These are phyloP conservation scores for Butyriboletus loyo DNA, from an alignment of 768 basidiomycete species.

Conservation along the genomic window DNA sequence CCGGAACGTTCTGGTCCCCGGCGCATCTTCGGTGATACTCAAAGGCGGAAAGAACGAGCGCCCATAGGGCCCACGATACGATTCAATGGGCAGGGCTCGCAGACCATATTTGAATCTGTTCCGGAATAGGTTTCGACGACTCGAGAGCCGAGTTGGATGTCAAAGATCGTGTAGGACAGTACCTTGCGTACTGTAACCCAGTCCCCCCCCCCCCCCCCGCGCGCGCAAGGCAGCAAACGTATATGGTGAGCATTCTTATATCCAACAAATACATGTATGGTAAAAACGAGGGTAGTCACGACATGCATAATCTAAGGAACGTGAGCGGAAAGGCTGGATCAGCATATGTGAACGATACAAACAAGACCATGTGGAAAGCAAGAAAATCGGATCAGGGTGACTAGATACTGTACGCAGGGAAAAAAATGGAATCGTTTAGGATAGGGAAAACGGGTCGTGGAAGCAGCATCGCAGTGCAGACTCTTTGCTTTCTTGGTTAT, in stretches of 20 bases:
- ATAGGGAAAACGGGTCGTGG: background rate
- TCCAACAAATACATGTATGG: constrained; percentile 16
- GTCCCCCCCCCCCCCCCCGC: no score
- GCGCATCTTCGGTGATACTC: no score
- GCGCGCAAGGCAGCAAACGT: background rate
- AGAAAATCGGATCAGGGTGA: constrained; percentile 6
- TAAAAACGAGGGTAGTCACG: constrained; percentile 15
- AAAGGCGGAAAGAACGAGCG: no score
- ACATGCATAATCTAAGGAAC: constrained; percentile 10
- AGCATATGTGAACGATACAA: constrained; percentile 14
- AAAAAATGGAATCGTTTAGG: background rate
- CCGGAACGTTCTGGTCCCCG: no score
- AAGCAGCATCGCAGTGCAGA: background rate
- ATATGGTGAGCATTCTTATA: background rate
- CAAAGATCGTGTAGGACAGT: no score
- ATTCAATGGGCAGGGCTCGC: no score
- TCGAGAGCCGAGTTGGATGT: no score
- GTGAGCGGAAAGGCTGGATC: background rate
- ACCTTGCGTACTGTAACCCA: no score
- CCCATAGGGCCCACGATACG: no score
- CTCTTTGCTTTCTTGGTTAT: background rate
- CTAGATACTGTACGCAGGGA: constrained; percentile 2
- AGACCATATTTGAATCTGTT: no score
- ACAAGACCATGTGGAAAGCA: constrained; percentile 5
- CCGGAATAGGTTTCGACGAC: no score